Conservation (phyloP, 2,329 filamentous ascomycete genomes). For the Aspergillus fumigatus region DNA sequence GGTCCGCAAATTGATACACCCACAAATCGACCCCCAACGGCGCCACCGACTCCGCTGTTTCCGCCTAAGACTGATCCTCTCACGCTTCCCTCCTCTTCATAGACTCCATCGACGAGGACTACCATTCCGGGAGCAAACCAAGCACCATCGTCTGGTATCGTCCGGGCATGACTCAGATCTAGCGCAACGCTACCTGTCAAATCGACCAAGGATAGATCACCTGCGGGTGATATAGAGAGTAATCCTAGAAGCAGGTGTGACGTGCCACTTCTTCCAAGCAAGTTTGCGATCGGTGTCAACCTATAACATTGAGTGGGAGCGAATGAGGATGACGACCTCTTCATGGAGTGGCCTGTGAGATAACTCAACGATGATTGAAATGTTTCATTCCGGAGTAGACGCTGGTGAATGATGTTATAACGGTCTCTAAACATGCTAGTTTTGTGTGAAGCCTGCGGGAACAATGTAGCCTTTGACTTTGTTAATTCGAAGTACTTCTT, state of each 20-base stretch:
- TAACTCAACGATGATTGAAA: slow-evolving; percentile 79
- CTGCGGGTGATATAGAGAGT: slow-evolving; percentile 73
- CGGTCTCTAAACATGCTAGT: slow-evolving; percentile 82
- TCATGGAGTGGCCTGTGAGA: slow-evolving; percentile 51
- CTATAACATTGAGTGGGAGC: slow-evolving; percentile 67
- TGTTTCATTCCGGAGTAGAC: slow-evolving; percentile 84
- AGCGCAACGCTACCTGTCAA: slow-evolving; percentile 81
- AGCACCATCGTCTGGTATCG: slow-evolving; percentile 77
- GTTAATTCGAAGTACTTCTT: slow-evolving; percentile 90
- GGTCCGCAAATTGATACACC: slow-evolving; percentile 89
- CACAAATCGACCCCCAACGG: slow-evolving; percentile 86
- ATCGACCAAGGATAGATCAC: slow-evolving; percentile 77
- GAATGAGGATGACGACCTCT: slow-evolving; percentile 55
- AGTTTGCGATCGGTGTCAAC: slow-evolving; percentile 76
- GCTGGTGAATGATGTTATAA: slow-evolving; percentile 88
- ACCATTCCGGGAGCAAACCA: slow-evolving; percentile 98
- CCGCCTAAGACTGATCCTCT: slow-evolving; percentile 66
- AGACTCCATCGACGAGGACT: slow-evolving; percentile 89
- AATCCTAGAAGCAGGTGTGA: slow-evolving; percentile 84
- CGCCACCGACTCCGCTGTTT: slow-evolving; percentile 78
- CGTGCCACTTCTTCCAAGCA: slow-evolving; percentile 73
- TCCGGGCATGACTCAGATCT: slow-evolving; percentile 73
- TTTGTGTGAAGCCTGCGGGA: slow-evolving; percentile 76
- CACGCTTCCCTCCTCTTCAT: slow-evolving; percentile 79
- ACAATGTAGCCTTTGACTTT: slow-evolving; percentile 60